These are phyloP conservation scores for Mucor velutinosus DNA, from an alignment of 371 early-diverging fungal genomes.

Conservation along the genomic window DNA sequence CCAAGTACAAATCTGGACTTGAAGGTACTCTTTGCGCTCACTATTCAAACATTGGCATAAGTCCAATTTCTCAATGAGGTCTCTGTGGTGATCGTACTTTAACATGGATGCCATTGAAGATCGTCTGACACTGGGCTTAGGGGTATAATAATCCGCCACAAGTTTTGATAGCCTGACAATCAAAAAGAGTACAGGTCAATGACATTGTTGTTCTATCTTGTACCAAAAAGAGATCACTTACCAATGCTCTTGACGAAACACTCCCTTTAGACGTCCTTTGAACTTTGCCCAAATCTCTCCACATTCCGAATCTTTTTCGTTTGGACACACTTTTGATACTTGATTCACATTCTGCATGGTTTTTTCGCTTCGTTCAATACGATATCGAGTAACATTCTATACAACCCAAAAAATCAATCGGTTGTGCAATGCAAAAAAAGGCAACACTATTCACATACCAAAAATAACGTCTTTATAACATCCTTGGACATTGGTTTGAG, in stretches of 20 bases:
- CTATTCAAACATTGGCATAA: conserved; percentile 5
- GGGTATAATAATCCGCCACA: conserved; percentile 44
- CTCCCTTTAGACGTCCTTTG: conserved; percentile 38
- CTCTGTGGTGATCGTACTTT: conserved; percentile 8
- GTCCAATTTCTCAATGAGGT: not conserved
- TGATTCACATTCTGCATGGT: not conserved
- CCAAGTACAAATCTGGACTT: conserved; percentile 59
- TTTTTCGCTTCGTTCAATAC: not conserved
- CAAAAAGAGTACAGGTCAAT: not conserved
- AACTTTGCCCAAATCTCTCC: conserved; percentile 39
- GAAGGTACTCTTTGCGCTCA: conserved; percentile 47
- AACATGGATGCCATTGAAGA: conserved; percentile 27
- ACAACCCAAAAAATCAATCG: not conserved
- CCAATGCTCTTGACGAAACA: conserved; percentile 35
- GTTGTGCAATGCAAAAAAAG: not conserved
- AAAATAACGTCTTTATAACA: conserved; percentile 53
- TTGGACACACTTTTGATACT: not conserved
- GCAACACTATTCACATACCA: conserved; percentile 36
- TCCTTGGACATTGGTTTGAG: conserved; percentile 55
- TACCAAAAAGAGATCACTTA: not conserved
- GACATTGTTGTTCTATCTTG: not conserved
- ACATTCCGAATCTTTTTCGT: not conserved
- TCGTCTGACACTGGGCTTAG: conserved; percentile 24
- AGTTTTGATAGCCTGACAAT: conserved; percentile 29
- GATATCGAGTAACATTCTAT: conserved; percentile 37